phyloP scores from a whole-genome alignment of 75 land plant genomes.

The Gnetum montanum region DNA sequence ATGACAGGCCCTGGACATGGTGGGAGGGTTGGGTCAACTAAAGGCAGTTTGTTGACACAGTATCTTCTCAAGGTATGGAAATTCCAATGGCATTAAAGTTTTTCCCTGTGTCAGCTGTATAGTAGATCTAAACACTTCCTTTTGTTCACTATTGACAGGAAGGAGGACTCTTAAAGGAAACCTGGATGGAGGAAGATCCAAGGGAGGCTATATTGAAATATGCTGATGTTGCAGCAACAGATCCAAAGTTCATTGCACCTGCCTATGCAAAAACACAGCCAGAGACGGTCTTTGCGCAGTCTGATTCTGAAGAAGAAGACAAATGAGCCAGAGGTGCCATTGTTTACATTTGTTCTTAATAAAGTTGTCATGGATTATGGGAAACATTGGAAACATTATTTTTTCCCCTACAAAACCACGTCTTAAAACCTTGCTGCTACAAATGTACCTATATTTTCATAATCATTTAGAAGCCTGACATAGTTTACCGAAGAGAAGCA shows the following conservation, averaged over 20 bases:
- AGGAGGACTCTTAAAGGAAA: slow-evolving; percentile 94
- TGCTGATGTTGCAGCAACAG: slow-evolving; percentile 89
- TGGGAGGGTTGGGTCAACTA: slow-evolving; percentile 90
- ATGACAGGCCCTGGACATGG: slow-evolving; percentile 93
- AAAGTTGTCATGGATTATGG: too few species aligned
- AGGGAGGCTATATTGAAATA: slow-evolving; percentile 95
- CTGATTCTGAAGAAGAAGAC: slow-evolving; percentile 92
- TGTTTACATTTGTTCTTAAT: too few species aligned
- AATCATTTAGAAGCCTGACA: too few species aligned
- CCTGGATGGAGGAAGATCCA: slow-evolving; percentile 99
- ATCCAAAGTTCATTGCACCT: slow-evolving; percentile 93
- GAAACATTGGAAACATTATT: too few species aligned
- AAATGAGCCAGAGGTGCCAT: too few species aligned
- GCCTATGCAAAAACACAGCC: slow-evolving; percentile 99
- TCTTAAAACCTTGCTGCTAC: too few species aligned
- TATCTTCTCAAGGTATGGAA: slow-evolving; percentile 82
- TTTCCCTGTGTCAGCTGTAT: slow-evolving; percentile 1
- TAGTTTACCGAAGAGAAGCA: too few species aligned
- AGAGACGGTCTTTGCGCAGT: slow-evolving; percentile 67
- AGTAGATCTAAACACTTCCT: neutral
- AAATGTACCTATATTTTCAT: too few species aligned
- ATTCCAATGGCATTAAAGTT: neutral
- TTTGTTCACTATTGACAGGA: slow-evolving; percentile 48
- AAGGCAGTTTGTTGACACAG: slow-evolving; percentile 92
- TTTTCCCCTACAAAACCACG: too few species aligned